These are phyloP conservation scores for Cucumis hystrix DNA, from an alignment of 306 rosid species.

Conservation along the genomic window DNA sequence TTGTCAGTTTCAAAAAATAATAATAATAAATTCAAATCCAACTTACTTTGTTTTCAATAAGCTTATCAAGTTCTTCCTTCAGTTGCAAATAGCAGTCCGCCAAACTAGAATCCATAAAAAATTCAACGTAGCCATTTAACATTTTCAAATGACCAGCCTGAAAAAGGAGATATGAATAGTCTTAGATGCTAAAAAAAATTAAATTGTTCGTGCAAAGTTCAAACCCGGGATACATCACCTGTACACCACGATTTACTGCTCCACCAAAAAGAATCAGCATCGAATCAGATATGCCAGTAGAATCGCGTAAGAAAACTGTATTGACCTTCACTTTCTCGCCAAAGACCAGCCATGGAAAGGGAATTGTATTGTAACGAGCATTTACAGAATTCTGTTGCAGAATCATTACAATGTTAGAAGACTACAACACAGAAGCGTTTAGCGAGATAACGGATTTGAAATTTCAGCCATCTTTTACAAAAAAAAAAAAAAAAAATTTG, in stretches of 20 bases:
- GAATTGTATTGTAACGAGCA: conserved; percentile 82
- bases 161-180: conserved; percentile 7
- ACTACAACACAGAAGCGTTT: neutral
- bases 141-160: conserved; percentile 90
- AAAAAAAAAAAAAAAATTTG: too few relatives aligned
- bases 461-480: neutral
- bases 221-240: conserved; percentile 35
- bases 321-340: conserved; percentile 92
- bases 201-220: neutral
- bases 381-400: conserved; percentile 84
- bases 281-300: conserved; percentile 92
- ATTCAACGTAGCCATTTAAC: conserved; percentile 74
- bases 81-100: conserved; percentile 84
- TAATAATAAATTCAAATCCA: neutral
- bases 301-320: conserved; percentile 88
- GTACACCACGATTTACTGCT: conserved; percentile 47
- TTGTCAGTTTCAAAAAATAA: too few relatives aligned
- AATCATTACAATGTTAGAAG: conserved; percentile 7
- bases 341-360: conserved; percentile 95
- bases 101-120: conserved; percentile 86
- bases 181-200: conserved; percentile 4
- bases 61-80: conserved; percentile 71
- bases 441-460: neutral
- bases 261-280: conserved; percentile 81
- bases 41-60: conserved; percentile 75